Evolutionary conservation across 306 rosid genomes (phyloP), one percentile per base, ranked within the genome.

Genomic region (Chamaecrista fasciculata): DNA sequence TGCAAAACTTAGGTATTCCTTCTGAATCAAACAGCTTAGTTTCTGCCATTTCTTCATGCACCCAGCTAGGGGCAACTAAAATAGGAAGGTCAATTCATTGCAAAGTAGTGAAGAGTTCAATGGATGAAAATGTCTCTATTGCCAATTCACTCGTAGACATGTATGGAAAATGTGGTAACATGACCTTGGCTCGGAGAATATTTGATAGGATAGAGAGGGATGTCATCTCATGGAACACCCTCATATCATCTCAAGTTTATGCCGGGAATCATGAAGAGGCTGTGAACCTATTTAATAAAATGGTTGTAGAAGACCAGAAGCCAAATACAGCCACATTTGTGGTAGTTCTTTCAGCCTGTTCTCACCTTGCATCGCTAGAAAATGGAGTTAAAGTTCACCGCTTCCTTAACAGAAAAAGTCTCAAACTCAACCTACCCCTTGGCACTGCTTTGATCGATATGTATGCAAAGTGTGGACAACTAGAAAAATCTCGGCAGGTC

Each of bases 381-480:
- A 73, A 80, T 73, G 96, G 93, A 40, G 78, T 70, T 50, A 75
- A 62, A 56, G 71, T 89, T 71, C 93, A 86, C 70, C 42, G 2
- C 63, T 69, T 83, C 66, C 76, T 88, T 16, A 82, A 74, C 52
- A 83, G 72, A 75, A 78, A 73, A 24, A 78, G 81, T 44, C 44
- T 81, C 49, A 72, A 81, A 69, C 84, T 81, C 78, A 83, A 83
- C 73, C 51, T 85, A 69, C 78, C 83, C 15, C 82, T 91, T 63
- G 80, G 82, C 19, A 83, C 97, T 16, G 86, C 96, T 66, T 76
- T 91, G 80, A 77, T 88, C 62, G 89, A 91, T 79, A 91, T 83
- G 97, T 91, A 83, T 74, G 88, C 91, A 9, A 86, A 91, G 85
- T 89, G 96, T 40, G 97, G 96, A 60, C 79, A 80, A 21, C 86